A percentile compares a stretch with the other conserved stretches of the same genome.
Conservation (phyloP, 2,329 filamentous ascomycete genomes). For the Biscogniauxia marginata region DNA sequence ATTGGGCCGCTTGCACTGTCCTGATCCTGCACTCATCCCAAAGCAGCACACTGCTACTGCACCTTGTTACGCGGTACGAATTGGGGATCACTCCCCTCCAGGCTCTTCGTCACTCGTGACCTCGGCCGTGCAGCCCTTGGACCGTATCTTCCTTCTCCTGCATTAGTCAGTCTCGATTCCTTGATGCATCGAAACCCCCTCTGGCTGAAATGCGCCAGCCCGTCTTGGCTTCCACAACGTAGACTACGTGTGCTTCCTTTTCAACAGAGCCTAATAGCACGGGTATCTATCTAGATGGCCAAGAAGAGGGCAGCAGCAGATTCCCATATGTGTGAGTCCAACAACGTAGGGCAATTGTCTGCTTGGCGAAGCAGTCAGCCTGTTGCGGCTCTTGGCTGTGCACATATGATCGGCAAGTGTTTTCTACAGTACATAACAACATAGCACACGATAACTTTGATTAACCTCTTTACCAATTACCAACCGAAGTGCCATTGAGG, state of each 20-base stretch:
- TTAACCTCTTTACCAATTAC: constrained; percentile 11
- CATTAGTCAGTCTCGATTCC: constrained; percentile 18
- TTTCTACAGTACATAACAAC: too few relatives aligned
- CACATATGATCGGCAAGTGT: constrained; percentile 23
- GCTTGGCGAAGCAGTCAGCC: constrained; percentile 27
- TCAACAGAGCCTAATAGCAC: constrained; percentile 1
- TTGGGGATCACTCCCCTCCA: constrained; percentile 14
- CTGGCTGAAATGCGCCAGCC: constrained; percentile 20
- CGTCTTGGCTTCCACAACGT: constrained; percentile 21
- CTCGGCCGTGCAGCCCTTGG: constrained; percentile 10
- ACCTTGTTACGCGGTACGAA: constrained; percentile 16
- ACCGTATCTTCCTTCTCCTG: constrained; percentile 15
- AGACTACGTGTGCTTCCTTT: background rate
- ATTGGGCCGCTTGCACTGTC: background rate
- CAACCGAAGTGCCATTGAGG: constrained; percentile 10
- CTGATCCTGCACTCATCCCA: constrained; percentile 8
- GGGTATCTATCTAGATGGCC: constrained; percentile 12
- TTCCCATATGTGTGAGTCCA: constrained; percentile 10
- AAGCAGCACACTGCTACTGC: constrained; percentile 16
- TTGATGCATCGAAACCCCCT: constrained; percentile 11
- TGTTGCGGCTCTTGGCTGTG: constrained; percentile 28
- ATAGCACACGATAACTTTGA: constrained; percentile 5
- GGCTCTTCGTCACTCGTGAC: constrained; percentile 22
- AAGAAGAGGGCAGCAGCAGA: constrained; percentile 7
- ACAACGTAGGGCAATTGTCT: constrained; percentile 16